A percentile compares a stretch with the other conserved stretches of the same genome.
Conservation (phyloP, 1,284 basidiomycete genomes). For the Rhizoctonia solani region DNA sequence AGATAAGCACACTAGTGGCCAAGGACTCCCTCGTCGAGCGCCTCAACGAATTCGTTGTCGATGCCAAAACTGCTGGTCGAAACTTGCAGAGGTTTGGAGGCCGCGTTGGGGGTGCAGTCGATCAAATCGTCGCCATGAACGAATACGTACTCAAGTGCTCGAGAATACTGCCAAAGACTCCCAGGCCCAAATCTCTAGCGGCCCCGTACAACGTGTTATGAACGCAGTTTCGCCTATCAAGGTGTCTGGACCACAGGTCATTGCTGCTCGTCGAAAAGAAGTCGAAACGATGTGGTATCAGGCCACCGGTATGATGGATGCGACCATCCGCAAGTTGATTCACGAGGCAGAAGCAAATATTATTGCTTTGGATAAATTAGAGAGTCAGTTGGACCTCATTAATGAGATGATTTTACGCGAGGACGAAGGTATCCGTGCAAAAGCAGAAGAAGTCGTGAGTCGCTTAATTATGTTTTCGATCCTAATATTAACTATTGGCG, state of each 20-base stretch:
- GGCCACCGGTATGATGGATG: constrained; percentile 18
- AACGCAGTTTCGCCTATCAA: constrained; percentile 1
- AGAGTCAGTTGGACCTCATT: constrained; percentile 20
- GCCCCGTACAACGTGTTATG: constrained; percentile 3
- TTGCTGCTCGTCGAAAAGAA: background rate
- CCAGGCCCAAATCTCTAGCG: constrained; percentile 4
- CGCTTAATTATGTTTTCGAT: background rate
- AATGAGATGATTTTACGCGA: constrained; percentile 29
- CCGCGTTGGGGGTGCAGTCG: constrained; percentile 36
- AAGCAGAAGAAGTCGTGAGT: constrained; percentile 28
- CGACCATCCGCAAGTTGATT: constrained; percentile 27
- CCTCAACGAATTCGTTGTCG: constrained; percentile 29
- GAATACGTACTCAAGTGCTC: constrained; percentile 34
- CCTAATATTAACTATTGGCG: background rate
- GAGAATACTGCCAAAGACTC: constrained; percentile 2
- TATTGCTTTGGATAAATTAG: constrained; percentile 33
- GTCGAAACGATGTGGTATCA: constrained; percentile 26
- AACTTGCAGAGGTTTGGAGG: constrained; percentile 36
- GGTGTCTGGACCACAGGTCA: background rate
- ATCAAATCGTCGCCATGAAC: constrained; percentile 35
- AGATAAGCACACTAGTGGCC: constrained; percentile 26
- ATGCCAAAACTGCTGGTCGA: constrained; percentile 31
- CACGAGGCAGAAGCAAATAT: constrained; percentile 32
- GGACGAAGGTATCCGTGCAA: background rate
- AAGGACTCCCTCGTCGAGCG: constrained; percentile 31